phyloP scores from a whole-genome alignment of 2,329 filamentous ascomycete species.

The Diaporthe sp. region DNA sequence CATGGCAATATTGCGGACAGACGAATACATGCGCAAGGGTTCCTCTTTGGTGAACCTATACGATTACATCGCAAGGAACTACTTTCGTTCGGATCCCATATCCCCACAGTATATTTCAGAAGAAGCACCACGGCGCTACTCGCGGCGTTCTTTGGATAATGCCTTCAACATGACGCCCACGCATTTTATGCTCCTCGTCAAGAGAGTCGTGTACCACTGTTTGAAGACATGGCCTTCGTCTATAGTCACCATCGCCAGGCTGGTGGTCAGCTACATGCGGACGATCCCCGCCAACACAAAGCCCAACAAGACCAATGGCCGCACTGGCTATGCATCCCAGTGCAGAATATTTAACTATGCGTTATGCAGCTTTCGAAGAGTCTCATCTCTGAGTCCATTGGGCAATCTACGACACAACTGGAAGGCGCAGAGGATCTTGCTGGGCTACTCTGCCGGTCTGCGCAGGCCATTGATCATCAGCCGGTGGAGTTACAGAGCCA shows the following conservation, averaged over 20 bases:
- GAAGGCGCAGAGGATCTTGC: constrained; percentile 68
- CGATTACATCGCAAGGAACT: constrained; percentile 50
- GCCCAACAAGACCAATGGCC: constrained; percentile 37
- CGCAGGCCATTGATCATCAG: constrained; percentile 65
- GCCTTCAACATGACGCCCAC: constrained; percentile 46
- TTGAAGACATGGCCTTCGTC: constrained; percentile 50
- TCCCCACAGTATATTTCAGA: constrained; percentile 38
- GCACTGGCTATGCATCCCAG: constrained; percentile 47
- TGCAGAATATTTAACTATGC: constrained; percentile 58
- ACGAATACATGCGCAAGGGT: constrained; percentile 51
- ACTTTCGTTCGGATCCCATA: constrained; percentile 39
- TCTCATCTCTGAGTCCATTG: constrained; percentile 50
- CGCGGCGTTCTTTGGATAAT: constrained; percentile 43
- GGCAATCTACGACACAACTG: constrained; percentile 64
- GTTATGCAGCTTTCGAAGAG: constrained; percentile 54
- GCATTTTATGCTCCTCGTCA: constrained; percentile 45
- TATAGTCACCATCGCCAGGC: constrained; percentile 47
- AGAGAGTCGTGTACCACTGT: constrained; percentile 49
- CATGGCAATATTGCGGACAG: constrained; percentile 52
- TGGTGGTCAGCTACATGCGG: constrained; percentile 48
- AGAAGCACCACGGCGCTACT: constrained; percentile 41
- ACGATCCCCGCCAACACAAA: constrained; percentile 21
- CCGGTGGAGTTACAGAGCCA: constrained; percentile 65
- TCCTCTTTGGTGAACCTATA: constrained; percentile 52
- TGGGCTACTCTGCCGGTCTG: constrained; percentile 65